These are phyloP conservation scores for Fusarium paranaense DNA, from an alignment of 2,329 filamentous ascomycete species.

Conservation along the genomic window DNA sequence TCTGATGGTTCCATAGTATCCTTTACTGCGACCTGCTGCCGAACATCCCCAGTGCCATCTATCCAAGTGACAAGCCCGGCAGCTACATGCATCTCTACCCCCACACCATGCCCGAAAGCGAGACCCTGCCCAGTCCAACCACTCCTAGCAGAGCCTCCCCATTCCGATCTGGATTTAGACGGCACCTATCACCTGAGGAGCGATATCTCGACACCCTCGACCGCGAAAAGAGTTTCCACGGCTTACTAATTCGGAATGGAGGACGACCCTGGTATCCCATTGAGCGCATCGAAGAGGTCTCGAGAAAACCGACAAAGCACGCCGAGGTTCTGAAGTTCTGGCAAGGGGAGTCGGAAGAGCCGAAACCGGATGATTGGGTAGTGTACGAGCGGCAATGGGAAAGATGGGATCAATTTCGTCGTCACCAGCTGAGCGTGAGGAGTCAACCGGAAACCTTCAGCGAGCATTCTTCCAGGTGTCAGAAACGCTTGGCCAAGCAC, in stretches of 20 bases:
- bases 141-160: conserved; percentile 1
- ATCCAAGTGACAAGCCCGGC: conserved; percentile 20
- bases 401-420: conserved; percentile 34
- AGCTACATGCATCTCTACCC: conserved; percentile 25
- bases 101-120: conserved; percentile 13
- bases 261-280: conserved; percentile 38
- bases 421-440: conserved; percentile 32
- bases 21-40: conserved; percentile 32
- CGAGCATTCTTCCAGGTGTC: conserved; percentile 18
- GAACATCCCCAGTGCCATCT: conserved; percentile 25
- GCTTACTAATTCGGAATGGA: conserved; percentile 25
- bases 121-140: conserved; percentile 10
- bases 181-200: conserved; percentile 8
- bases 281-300: conserved; percentile 23
- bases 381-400: conserved; percentile 34
- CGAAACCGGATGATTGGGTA: conserved; percentile 21
- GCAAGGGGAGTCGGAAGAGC: conserved; percentile 11
- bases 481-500: conserved; percentile 14
- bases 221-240: conserved; percentile 21
- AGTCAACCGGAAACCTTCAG: conserved; percentile 7
- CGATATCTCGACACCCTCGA: conserved; percentile 4
- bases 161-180: background rate
- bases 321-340: conserved; percentile 28
- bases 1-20: conserved; percentile 21
- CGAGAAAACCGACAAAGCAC: conserved; percentile 11